These are phyloP conservation scores for Luvunga scandens DNA, from an alignment of 345 rosid species.

Conservation along the genomic window DNA sequence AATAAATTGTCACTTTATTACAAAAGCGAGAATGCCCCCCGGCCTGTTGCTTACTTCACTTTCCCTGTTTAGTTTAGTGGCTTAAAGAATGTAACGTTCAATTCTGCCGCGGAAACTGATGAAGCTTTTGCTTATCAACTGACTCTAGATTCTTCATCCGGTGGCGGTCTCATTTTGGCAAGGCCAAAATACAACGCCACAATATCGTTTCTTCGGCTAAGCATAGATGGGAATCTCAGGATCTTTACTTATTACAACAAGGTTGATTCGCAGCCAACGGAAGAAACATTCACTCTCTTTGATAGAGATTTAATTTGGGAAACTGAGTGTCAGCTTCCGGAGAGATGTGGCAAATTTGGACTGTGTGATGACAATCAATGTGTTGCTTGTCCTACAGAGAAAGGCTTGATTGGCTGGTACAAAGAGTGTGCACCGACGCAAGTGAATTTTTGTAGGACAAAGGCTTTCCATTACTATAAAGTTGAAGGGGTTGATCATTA, in stretches of 20 bases:
- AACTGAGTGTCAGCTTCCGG: conserved; percentile 33
- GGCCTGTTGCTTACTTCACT: conserved; percentile 29
- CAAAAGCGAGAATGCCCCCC: conserved; percentile 25
- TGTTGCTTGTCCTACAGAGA: conserved; percentile 23
- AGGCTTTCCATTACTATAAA: conserved; percentile 33
- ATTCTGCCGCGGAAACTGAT: conserved; percentile 12
- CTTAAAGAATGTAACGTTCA: conserved; percentile 22
- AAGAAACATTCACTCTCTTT: conserved; percentile 28
- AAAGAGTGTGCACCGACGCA: conserved; percentile 32
- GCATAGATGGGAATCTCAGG: conserved; percentile 49
- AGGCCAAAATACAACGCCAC: conserved; percentile 44
- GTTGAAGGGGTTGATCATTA: conserved; percentile 57
- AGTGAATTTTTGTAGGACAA: conserved; percentile 14
- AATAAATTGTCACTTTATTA: conserved; percentile 35
- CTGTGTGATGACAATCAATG: conserved; percentile 30
- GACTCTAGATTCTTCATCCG: neutral
- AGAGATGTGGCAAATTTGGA: conserved; percentile 33
- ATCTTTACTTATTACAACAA: conserved; percentile 37
- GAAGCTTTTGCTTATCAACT: conserved; percentile 26
- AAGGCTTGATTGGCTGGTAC: conserved; percentile 46
- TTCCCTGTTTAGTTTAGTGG: neutral
- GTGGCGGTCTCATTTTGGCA: neutral
- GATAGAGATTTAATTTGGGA: conserved; percentile 18
- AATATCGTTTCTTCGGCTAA: conserved; percentile 37
- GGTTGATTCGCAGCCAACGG: conserved; percentile 38